phyloP scores from a whole-genome alignment of 371 early-diverging fungal genomes.

The Pancytospora epiphaga region DNA sequence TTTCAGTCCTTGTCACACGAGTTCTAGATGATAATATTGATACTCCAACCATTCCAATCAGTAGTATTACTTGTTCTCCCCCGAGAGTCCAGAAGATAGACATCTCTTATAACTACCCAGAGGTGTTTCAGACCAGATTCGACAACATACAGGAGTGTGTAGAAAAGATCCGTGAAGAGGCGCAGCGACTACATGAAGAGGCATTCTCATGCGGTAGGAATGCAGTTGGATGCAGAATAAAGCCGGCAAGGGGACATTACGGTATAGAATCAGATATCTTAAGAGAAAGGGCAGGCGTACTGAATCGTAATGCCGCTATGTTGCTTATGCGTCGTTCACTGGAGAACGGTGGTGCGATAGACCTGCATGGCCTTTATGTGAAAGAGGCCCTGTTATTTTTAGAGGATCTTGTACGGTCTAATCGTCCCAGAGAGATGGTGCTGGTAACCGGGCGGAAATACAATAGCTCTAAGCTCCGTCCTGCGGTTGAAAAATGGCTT shows the following conservation, averaged over 20 bases:
- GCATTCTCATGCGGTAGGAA: background rate
- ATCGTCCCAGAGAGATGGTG: slow-evolving; percentile 10
- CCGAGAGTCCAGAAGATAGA: background rate
- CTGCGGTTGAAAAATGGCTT: slow-evolving; percentile 22
- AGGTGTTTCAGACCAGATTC: slow-evolving; percentile 8
- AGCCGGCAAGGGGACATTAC: slow-evolving; percentile 2
- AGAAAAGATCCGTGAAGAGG: background rate
- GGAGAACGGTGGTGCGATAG: background rate
- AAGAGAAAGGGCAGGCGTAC: slow-evolving; percentile 12
- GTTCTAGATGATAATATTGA: slow-evolving; percentile 35
- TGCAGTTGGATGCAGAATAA: too few species aligned
- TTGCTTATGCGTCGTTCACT: background rate
- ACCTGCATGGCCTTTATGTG: slow-evolving; percentile 16
- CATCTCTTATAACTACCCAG: slow-evolving; percentile 20
- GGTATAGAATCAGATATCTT: slow-evolving; percentile 7
- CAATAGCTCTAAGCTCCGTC: slow-evolving; percentile 4
- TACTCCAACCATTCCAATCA: slow-evolving; percentile 9
- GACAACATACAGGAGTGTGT: background rate
- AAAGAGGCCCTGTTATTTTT: slow-evolving; percentile 18
- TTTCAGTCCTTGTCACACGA: slow-evolving; percentile 20
- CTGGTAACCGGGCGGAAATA: slow-evolving; percentile 11
- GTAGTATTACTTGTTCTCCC: background rate
- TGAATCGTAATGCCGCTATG: slow-evolving; percentile 20
- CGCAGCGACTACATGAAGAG: background rate
- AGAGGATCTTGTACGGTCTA: slow-evolving; percentile 11